Base-by-base conservation (phyloP, 139 green algal genomes). In the Edaphochlamys debaryana region DNA sequence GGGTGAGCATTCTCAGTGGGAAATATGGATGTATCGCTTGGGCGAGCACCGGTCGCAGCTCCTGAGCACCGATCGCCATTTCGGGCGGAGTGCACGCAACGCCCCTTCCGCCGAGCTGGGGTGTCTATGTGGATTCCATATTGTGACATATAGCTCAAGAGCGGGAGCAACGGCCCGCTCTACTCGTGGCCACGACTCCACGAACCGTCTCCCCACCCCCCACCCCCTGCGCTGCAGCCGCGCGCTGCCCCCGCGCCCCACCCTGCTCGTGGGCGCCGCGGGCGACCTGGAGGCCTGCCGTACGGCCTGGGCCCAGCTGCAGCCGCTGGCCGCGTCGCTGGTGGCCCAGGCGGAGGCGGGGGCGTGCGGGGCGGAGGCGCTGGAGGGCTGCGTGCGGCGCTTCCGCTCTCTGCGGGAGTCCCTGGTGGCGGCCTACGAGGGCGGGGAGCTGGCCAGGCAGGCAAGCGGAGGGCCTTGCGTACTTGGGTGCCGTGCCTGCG, bases 371-470 rank as follows among this genome's bases (percentile, higher is more conserved):
- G 3, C 58, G 2, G 75, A 81, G 15, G 60, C 71, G 56, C 30
- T 71, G 19, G 75, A 81, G 36, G 29, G 22, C 22, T n/a, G 30
- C 19, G 75, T 81, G 29, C 38, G 75, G 20, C 60, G 60, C 4
- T 81, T 81, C 42, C 75, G 75, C 41, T 81, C 60, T 0, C 48
- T 81, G n/a, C 75, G 75, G 19, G 75, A 81, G 29, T 62, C 38
- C 29, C 42, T 81, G 23, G 75, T 81, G 29, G 75, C 75, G 6
- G 75, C 75, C 4, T 81, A 81, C 38, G 75, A 72, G 13, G 37
- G 17, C 6, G 75, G 48, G 23, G 75, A 63, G 4, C 60, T 81
- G 8, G 75, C 75, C 2, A 15, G 63, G 19, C 60, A 81, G 75
- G 75, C 36, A 52, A 32, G 48, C 17, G 48, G 15, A 27, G n/a